phyloP scores from a whole-genome alignment of 2,329 filamentous ascomycete genomes.

The Aspergillus piperis region DNA sequence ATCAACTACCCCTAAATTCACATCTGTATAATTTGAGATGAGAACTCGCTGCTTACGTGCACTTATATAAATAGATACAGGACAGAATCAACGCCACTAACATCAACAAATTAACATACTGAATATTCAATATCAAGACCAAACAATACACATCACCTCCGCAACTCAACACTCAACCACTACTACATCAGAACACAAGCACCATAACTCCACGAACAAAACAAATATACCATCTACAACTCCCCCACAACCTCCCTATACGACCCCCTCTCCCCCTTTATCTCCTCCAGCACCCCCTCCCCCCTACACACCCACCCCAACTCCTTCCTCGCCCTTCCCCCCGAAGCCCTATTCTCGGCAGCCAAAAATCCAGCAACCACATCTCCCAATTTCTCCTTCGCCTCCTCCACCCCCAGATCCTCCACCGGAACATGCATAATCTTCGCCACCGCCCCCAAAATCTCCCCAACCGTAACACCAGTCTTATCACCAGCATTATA shows the following conservation, averaged over 20 bases:
- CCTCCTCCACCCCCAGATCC: constrained; percentile 32
- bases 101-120: neutral
- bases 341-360: constrained; percentile 37
- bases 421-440: constrained; percentile 35
- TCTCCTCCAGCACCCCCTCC: constrained; percentile 31
- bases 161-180: too few relatives aligned
- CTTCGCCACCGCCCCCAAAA: constrained; percentile 36
- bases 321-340: constrained; percentile 37
- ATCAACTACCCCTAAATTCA: too few relatives aligned
- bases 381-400: constrained; percentile 31
- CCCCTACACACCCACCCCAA: constrained; percentile 39
- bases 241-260: constrained; percentile 20
- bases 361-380: constrained; percentile 28
- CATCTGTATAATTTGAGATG: too few relatives aligned
- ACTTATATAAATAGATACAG: too few relatives aligned
- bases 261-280: constrained; percentile 27
- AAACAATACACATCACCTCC: too few relatives aligned
- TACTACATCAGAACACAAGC: neutral
- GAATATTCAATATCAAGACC: neutral
- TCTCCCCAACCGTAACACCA: constrained; percentile 25
- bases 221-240: constrained; percentile 6
- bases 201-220: too few relatives aligned
- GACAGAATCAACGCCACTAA: too few relatives aligned
- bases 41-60: too few relatives aligned
- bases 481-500: constrained; percentile 44